These are phyloP conservation scores for Cladochytrium replicatum DNA, from an alignment of 192 early-diverging fungal genomes.

Conservation along the genomic window DNA sequence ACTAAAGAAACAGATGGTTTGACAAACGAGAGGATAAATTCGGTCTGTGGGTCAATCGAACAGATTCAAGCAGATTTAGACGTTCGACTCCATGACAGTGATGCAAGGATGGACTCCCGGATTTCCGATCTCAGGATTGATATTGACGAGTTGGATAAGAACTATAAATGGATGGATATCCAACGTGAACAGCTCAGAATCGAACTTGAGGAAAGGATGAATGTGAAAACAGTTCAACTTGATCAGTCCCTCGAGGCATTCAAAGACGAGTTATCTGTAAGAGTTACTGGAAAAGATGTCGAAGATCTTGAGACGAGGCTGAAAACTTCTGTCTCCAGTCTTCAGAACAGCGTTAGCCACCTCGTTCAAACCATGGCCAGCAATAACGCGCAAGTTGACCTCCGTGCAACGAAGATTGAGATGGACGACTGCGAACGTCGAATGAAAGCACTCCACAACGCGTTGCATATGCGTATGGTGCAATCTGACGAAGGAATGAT, in stretches of 20 bases:
- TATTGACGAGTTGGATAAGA: background rate
- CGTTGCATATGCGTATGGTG: background rate
- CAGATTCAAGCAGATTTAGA: background rate
- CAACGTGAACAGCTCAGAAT: background rate
- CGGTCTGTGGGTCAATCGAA: background rate
- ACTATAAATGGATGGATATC: background rate
- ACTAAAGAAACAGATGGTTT: constrained; percentile 21
- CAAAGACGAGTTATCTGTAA: constrained; percentile 23
- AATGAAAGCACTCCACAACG: constrained; percentile 7
- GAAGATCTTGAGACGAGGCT: background rate
- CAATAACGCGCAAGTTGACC: background rate
- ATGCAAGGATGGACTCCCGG: constrained; percentile 10
- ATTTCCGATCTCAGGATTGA: constrained; percentile 5
- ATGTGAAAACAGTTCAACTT: constrained; percentile 14
- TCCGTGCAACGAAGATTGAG: constrained; percentile 1
- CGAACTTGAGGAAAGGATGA: constrained; percentile 21
- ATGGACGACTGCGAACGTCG: constrained; percentile 21
- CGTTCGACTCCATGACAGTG: background rate
- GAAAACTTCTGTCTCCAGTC: background rate
- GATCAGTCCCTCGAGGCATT: constrained; percentile 28
- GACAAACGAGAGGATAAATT: constrained; percentile 1
- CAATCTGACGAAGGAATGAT: constrained; percentile 15
- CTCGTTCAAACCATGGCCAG: background rate
- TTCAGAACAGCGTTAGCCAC: constrained; percentile 1
- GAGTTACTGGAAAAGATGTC: constrained; percentile 14